Percentiles rank a stretch among this genome's conserved stretches.
Conservation (phyloP, 2,329 filamentous ascomycete species). For the Fonsecaea pedrosoi region DNA sequence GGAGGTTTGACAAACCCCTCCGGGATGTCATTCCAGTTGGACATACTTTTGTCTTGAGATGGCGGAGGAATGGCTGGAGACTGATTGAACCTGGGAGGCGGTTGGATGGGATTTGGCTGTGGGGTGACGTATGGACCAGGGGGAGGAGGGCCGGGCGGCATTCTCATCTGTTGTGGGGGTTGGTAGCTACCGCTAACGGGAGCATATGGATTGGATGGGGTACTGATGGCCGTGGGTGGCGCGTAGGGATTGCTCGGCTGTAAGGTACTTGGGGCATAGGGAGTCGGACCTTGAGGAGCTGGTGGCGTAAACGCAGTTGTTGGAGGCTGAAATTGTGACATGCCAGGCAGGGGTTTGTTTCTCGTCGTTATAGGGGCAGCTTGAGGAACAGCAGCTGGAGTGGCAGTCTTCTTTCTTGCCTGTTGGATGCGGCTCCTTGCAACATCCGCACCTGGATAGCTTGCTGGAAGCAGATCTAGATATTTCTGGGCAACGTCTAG, state of each 20-base stretch:
- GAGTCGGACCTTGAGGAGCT: slow-evolving; percentile 37
- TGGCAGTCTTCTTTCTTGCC: slow-evolving; percentile 70
- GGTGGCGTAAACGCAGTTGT: slow-evolving; percentile 43
- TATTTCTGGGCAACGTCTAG: slow-evolving; percentile 88
- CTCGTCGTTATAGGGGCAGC: slow-evolving; percentile 50
- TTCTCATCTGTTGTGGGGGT: slow-evolving; percentile 57
- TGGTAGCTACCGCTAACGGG: slow-evolving; percentile 63
- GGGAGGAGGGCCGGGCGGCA: slow-evolving; percentile 49
- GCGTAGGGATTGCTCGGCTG: slow-evolving; percentile 25
- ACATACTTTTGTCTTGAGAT: slow-evolving; percentile 72
- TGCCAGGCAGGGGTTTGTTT: slow-evolving; percentile 52
- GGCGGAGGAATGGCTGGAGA: slow-evolving; percentile 70
- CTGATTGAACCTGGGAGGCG: slow-evolving; percentile 71
- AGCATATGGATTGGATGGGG: slow-evolving; percentile 56
- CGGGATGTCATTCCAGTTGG: slow-evolving; percentile 94
- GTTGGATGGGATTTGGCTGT: slow-evolving; percentile 58
- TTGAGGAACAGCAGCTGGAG: slow-evolving; percentile 52
- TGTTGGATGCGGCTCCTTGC: slow-evolving; percentile 84
- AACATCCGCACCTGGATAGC: slow-evolving; percentile 85
- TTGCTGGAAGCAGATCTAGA: slow-evolving; percentile 80
- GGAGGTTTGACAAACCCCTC: slow-evolving; percentile 76
- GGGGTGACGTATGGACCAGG: slow-evolving; percentile 42
- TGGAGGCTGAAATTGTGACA: slow-evolving; percentile 47
- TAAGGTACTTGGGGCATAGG: slow-evolving; percentile 11
- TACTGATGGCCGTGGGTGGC: slow-evolving; percentile 40